Evolutionary conservation across 1,284 basidiomycete genomes (phyloP), one percentile per base, ranked within the genome.

Genomic region (Ceratorhiza oryzae-sativae): DNA sequence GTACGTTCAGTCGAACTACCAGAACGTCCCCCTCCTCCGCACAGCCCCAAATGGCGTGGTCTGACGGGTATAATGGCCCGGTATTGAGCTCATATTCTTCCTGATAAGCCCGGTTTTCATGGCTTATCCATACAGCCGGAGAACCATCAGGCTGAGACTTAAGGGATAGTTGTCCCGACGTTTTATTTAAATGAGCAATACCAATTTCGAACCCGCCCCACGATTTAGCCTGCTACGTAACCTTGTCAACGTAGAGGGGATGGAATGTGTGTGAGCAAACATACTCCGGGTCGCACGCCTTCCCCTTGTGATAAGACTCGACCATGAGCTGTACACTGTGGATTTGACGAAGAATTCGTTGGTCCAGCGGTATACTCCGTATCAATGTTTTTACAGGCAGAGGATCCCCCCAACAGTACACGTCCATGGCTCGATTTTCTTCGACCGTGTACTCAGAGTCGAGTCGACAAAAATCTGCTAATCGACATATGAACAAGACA

Each of bases 201-300:
- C 62, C 30, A 25, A 51, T 36, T 20, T 65, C 62, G 34, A 65
- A 65, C 62, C 62, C 51, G 48, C 62, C 48, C 62, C 32, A 39
- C 15, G n/a, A 53, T 32, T 45, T 25, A n/a, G 20, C 41, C 20
- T 62, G 27, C 30, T 55, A 34, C 12, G 10, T 8, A 59, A 20
- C 56, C 25, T 3, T 23, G 15, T 55, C 51, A 55, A 10, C 30
- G 48, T 39, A 41, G 23, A 48, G 15, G 30, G 32, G n/a, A 34
- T 15, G 5, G 30, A 2, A 12, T 36, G 15, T 41, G 56, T 23
- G 34, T 23, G 10, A 3, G 10, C 9, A 10, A 20, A 36, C 34
- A 9, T 25, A 65, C 62, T 49, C 30, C 53, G 30, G 62, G n/a
- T 65, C 48, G 13, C n/a, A n/a, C 1, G 25, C 62, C 46, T 32